Evolutionary conservation across 108 stramenopile species (phyloP).

Genomic region (Cylindrotheca closterium): DNA sequence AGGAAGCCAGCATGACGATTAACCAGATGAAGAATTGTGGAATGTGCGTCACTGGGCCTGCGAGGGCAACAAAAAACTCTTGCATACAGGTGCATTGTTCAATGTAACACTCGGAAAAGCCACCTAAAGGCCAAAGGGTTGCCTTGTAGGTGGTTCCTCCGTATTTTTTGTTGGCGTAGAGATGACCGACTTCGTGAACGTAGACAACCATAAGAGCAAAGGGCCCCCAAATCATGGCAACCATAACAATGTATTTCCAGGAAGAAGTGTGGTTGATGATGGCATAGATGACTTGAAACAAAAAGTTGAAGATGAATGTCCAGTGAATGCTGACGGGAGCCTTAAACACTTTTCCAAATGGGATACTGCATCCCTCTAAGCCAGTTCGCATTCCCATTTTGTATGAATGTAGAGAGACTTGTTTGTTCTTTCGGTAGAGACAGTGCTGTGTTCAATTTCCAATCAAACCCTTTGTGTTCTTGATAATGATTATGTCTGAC

Average conservation of each 20-base stretch:
- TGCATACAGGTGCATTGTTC: conserved; percentile 10
- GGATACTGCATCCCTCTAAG: background rate
- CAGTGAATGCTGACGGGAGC: conserved; percentile 17
- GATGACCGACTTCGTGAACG: conserved; percentile 19
- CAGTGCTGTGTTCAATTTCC: no score
- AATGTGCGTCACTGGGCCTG: conserved; percentile 17
- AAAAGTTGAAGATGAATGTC: conserved; percentile 21
- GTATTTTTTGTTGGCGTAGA: conserved; percentile 4
- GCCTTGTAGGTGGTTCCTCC: conserved; percentile 2
- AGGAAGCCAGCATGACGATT: conserved; percentile 4
- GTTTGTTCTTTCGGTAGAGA: no score
- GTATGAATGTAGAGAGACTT: no score
- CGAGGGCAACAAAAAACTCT: conserved; percentile 13
- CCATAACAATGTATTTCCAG: conserved; percentile 20
- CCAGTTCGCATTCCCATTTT: background rate
- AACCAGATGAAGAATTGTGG: conserved; percentile 16
- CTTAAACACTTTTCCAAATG: background rate
- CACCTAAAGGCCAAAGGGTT: conserved; percentile 24
- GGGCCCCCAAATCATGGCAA: conserved; percentile 17
- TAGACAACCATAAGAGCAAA: conserved; percentile 5
- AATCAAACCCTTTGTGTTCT: no score
- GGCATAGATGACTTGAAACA: conserved; percentile 18
- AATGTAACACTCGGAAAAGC: conserved; percentile 18
- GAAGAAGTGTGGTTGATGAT: conserved; percentile 10
- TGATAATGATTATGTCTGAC: no score